These are phyloP conservation scores for Eimeria tenella DNA, from an alignment of 169 alveolate genomes.

Conservation along the genomic window DNA sequence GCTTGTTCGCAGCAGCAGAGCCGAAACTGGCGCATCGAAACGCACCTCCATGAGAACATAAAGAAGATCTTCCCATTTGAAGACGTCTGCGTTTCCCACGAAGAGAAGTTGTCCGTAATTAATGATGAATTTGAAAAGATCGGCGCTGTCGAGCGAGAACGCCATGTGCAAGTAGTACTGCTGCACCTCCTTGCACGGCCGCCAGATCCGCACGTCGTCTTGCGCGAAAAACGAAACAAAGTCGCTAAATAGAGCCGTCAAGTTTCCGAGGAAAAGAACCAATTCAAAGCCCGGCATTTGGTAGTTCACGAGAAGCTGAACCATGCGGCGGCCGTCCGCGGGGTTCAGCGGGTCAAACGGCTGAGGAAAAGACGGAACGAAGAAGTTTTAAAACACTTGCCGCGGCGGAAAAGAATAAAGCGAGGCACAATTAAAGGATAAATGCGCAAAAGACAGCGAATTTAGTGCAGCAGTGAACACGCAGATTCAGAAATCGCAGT, in stretches of 20 bases:
- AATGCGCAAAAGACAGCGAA: too few species aligned
- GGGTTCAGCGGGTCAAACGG: constrained; percentile 69
- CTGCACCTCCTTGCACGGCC: constrained; percentile 60
- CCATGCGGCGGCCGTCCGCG: constrained; percentile 69
- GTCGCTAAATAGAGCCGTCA: constrained; percentile 15
- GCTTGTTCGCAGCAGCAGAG: too few species aligned
- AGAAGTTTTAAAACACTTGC: too few species aligned
- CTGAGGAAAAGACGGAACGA: neutral
- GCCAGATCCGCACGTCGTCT: constrained; percentile 37
- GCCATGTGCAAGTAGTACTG: constrained; percentile 77
- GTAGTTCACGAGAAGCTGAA: constrained; percentile 48
- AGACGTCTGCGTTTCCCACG: constrained; percentile 49
- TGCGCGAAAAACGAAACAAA: constrained; percentile 40
- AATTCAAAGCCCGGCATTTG: constrained; percentile 45
- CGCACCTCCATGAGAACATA: constrained; percentile 75
- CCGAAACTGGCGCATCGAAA: too few species aligned
- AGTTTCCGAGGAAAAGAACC: constrained; percentile 21
- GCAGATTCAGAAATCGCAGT: too few species aligned
- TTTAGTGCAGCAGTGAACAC: too few species aligned
- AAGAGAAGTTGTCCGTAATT: constrained; percentile 46
- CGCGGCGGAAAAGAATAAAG: neutral
- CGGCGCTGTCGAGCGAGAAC: constrained; percentile 42
- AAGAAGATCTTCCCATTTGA: constrained; percentile 77
- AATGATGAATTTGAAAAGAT: constrained; percentile 45
- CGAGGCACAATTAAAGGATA: too few species aligned